A percentile compares a stretch with the other conserved stretches of the same genome.
These are phyloP conservation scores for Potentilla sterilis DNA, from an alignment of 306 rosid species.

Conservation along the genomic window DNA sequence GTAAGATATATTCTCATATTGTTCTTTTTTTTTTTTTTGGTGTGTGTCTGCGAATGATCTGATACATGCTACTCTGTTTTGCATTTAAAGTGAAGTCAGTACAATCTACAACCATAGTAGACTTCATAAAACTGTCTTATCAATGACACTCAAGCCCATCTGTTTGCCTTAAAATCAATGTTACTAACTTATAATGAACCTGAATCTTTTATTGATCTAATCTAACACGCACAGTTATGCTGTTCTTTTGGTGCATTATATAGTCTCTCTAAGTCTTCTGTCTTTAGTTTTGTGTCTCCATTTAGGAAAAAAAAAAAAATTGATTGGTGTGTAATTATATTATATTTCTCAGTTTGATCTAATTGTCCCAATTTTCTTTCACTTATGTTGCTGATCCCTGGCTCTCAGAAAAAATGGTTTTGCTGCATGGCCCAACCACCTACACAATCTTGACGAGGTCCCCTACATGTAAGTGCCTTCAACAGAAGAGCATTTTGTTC, in stretches of 20 bases:
- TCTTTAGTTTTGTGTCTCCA: not conserved
- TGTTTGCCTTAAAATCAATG: constrained; percentile 14
- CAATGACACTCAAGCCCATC: constrained; percentile 1
- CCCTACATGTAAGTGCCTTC: constrained; percentile 39
- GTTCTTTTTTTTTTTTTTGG: constrained; percentile 8
- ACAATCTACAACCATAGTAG: constrained; percentile 6
- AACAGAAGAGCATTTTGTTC: constrained; percentile 47
- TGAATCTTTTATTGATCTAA: not conserved
- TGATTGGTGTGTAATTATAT: not conserved
- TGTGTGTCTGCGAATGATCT: not conserved
- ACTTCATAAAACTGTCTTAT: not conserved
- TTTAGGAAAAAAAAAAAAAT: too few relatives aligned
- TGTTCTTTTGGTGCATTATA: constrained; percentile 9
- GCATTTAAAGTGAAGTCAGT: constrained; percentile 14
- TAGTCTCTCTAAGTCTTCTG: not conserved
- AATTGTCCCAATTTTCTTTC: not conserved
- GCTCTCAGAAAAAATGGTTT: constrained; percentile 93
- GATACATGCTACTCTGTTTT: constrained; percentile 18
- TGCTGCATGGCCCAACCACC: constrained; percentile 88
- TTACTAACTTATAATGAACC: not conserved
- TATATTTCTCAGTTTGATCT: not conserved
- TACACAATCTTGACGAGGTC: constrained; percentile 53
- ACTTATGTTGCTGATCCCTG: constrained; percentile 29
- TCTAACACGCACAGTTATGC: not conserved
- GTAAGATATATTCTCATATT: constrained; percentile 50